phyloP scores from a whole-genome alignment of 768 basidiomycete genomes.

The Butyriboletus loyo region DNA sequence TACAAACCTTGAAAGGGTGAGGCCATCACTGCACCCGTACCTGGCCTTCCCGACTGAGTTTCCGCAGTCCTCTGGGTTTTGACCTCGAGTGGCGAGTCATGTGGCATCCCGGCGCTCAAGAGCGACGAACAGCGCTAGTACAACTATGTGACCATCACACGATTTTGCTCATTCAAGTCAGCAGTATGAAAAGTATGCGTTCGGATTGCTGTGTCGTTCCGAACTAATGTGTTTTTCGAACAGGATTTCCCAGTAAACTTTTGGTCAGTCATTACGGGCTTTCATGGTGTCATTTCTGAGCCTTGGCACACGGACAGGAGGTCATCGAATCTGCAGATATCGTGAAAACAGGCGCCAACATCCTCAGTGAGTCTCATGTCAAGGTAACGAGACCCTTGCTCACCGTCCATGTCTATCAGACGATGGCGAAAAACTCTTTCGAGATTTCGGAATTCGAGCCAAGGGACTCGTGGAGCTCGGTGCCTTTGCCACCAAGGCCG shows the following conservation, averaged over 20 bases:
- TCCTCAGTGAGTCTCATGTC: conserved; percentile 36
- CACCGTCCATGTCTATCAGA: conserved; percentile 26
- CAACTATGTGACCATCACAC: conserved; percentile 43
- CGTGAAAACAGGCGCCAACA: conserved; percentile 48
- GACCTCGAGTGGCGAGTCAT: conserved; percentile 50
- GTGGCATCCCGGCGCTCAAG: conserved; percentile 29
- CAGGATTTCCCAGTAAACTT: conserved; percentile 45
- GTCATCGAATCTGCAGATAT: conserved; percentile 41
- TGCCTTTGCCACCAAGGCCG: conserved; percentile 39
- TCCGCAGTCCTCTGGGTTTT: conserved; percentile 44
- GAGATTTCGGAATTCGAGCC: conserved; percentile 44
- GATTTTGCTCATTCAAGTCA: conserved; percentile 48
- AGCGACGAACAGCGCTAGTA: conserved; percentile 41
- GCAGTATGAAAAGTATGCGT: conserved; percentile 42
- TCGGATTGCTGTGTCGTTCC: not conserved
- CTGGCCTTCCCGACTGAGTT: not conserved
- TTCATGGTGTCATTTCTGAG: not conserved
- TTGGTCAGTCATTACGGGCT: conserved; percentile 26
- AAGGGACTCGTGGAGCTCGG: conserved; percentile 46
- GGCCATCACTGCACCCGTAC: not conserved
- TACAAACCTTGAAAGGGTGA: conserved; percentile 37
- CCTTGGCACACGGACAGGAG: conserved; percentile 30
- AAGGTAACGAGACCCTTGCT: not conserved
- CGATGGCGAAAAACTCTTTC: conserved; percentile 47
- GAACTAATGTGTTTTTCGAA: not conserved